Percentiles rank a stretch among this genome's conserved stretches.
These are phyloP conservation scores for Eucommia ulmoides DNA, from an alignment of 257 asterid genomes.

Conservation along the genomic window DNA sequence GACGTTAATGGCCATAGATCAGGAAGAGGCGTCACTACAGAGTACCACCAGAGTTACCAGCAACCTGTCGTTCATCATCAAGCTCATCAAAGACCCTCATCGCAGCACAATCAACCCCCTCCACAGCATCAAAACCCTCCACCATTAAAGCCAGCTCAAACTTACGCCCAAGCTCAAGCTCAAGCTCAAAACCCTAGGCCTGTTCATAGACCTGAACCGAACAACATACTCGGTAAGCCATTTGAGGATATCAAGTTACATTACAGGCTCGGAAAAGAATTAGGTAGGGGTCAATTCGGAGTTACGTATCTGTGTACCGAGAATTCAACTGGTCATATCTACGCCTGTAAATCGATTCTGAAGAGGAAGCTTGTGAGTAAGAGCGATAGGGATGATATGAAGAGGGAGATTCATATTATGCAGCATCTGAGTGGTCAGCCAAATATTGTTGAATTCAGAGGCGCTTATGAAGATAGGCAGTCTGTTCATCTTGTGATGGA, in stretches of 20 bases:
- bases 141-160: constrained; percentile 13
- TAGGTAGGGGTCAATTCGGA: constrained; percentile 66
- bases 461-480: constrained; percentile 53
- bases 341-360: constrained; percentile 55
- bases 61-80: constrained; percentile 8
- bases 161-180: no score
- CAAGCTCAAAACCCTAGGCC: constrained; percentile 18
- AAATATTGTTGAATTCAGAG: constrained; percentile 53
- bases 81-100: constrained; percentile 14
- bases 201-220: constrained; percentile 32
- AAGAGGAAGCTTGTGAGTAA: constrained; percentile 57
- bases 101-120: constrained; percentile 9
- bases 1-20: constrained; percentile 33
- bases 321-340: constrained; percentile 25
- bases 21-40: constrained; percentile 3
- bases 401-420: constrained; percentile 59
- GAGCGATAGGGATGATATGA: constrained; percentile 56
- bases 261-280: constrained; percentile 44
- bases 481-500: constrained; percentile 59
- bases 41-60: constrained; percentile 16
- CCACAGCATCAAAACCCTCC: constrained; percentile 10
- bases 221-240: constrained; percentile 48
- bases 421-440: constrained; percentile 71
- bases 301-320: constrained; percentile 50
- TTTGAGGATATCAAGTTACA: constrained; percentile 41